Conservation (phyloP, 208 protist species). For the Leishmania turanica region DNA sequence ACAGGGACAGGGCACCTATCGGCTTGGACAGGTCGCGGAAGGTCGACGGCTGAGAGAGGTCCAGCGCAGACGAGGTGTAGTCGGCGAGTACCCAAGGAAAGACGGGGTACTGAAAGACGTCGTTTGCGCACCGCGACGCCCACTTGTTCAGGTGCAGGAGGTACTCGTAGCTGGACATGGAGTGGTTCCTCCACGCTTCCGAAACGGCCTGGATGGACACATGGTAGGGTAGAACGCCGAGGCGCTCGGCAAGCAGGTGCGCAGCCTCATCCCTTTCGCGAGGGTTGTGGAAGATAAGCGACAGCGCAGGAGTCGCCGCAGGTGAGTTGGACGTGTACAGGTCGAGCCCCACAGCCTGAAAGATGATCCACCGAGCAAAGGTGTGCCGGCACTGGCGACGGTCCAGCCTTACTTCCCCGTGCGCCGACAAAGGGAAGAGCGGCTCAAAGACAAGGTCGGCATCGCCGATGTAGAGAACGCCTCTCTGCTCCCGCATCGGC, state of each 20-base stretch:
- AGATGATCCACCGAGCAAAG: constrained; percentile 43
- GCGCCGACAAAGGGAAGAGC: constrained; percentile 25
- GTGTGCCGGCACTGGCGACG: constrained; percentile 22
- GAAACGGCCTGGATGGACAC: constrained; percentile 18
- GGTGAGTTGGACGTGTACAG: constrained; percentile 24
- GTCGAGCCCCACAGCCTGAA: constrained; percentile 49
- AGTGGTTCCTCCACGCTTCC: constrained; percentile 35
- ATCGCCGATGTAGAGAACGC: constrained; percentile 33
- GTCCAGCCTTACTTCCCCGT: constrained; percentile 11
- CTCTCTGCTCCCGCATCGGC: constrained; percentile 54
- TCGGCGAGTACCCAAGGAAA: constrained; percentile 94
- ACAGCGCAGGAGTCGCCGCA: constrained; percentile 31
- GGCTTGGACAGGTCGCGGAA: constrained; percentile 94
- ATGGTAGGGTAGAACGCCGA: constrained; percentile 19
- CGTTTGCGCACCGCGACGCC: constrained; percentile 43
- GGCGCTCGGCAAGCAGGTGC: constrained; percentile 20
- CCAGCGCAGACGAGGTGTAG: constrained; percentile 70
- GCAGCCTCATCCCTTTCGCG: constrained; percentile 31
- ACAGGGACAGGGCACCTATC: constrained; percentile 87
- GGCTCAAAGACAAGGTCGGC: constrained; percentile 34
- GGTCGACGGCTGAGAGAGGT: constrained; percentile 47
- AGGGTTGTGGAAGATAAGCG: constrained; percentile 32
- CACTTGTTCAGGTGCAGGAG: constrained; percentile 58
- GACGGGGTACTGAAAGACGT: constrained; percentile 89
- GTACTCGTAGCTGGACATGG: constrained; percentile 64